Conservation (phyloP, 2,329 filamentous ascomycete species). For the Colletotrichum sp. region DNA sequence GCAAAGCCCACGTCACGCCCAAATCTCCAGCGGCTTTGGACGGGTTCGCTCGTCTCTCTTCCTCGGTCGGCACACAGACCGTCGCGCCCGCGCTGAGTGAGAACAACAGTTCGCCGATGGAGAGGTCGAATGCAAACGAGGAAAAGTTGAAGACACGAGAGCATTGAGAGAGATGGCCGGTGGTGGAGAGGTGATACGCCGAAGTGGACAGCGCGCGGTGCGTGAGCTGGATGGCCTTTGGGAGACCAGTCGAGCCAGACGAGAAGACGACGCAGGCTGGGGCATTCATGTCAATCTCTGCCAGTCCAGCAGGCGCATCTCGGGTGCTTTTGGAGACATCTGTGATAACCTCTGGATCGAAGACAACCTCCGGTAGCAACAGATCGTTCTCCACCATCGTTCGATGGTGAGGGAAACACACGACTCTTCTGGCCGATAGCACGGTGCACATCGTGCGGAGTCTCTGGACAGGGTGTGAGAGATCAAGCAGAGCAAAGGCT, state of each 20-base stretch:
- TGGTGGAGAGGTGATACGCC: constrained; percentile 37
- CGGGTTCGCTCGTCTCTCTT: constrained; percentile 29
- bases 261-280: background rate
- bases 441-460: background rate
- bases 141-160: constrained; percentile 34
- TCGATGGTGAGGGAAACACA: no score
- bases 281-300: background rate
- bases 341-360: background rate
- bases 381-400: no score
- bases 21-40: background rate
- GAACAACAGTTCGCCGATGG: constrained; percentile 37
- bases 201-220: background rate
- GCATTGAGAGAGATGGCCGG: constrained; percentile 42
- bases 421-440: background rate
- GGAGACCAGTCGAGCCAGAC: background rate
- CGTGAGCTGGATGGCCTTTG: background rate
- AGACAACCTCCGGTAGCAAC: no score
- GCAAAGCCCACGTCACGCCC: background rate
- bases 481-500: background rate
- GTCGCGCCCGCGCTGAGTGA: constrained; percentile 40
- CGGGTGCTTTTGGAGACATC: background rate
- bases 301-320: background rate
- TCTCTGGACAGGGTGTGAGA: background rate
- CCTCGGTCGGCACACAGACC: constrained; percentile 44
- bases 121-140: constrained; percentile 43